Evolutionary conservation across 768 basidiomycete species (phyloP).

Genomic region (Naganishia friedmannii): DNA sequence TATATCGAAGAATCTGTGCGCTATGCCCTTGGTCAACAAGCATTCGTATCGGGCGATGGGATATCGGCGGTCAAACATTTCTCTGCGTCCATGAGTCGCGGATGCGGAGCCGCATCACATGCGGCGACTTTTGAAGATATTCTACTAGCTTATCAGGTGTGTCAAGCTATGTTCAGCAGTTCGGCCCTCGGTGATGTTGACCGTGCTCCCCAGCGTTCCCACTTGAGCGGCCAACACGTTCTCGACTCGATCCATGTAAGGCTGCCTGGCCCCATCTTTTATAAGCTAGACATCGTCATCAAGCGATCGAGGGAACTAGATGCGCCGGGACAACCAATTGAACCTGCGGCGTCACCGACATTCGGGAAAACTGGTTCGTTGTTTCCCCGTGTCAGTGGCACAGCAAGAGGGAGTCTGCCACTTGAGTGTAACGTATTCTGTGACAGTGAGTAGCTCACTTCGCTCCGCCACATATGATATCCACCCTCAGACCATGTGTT

Average conservation of each 20-base stretch:
- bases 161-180: background rate
- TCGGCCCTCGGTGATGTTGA: background rate
- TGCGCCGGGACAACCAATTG: too few species aligned
- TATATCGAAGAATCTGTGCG: constrained; percentile 51
- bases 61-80: constrained; percentile 74
- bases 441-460: background rate
- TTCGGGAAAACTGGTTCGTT: background rate
- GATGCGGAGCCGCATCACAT: constrained; percentile 49
- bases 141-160: constrained; percentile 66
- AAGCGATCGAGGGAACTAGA: too few species aligned
- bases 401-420: background rate
- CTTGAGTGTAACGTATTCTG: background rate
- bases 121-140: constrained; percentile 85
- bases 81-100: constrained; percentile 62
- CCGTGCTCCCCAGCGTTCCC: background rate
- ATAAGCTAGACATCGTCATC: too few species aligned
- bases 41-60: constrained; percentile 86
- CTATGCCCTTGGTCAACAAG: constrained; percentile 64
- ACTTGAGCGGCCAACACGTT: background rate
- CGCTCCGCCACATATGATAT: background rate
- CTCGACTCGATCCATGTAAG: too few species aligned
- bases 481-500: background rate
- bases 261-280: too few species aligned
- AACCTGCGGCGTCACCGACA: background rate
- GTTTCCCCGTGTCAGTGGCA: too few species aligned